Evolutionary conservation across 371 early-diverging fungal genomes (phyloP).

Genomic region (Cladochytrium tenue): DNA sequence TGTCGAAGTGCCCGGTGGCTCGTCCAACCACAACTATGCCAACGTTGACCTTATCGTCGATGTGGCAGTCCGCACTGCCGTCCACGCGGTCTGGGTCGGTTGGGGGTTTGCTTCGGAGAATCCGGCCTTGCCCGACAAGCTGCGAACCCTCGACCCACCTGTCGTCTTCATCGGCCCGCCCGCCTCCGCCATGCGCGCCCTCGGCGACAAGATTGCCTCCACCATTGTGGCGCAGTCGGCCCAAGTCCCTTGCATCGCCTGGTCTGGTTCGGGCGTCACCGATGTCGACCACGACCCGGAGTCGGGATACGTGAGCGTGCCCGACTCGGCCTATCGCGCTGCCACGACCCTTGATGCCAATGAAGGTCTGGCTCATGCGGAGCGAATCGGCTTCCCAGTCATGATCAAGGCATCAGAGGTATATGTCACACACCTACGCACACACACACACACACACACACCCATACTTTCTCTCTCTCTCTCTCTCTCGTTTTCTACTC

Average conservation of each 20-base stretch:
- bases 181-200: slow-evolving; percentile 95
- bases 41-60: slow-evolving; percentile 97
- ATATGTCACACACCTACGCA: too few relatives aligned
- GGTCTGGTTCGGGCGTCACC: slow-evolving; percentile 89
- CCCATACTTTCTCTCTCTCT: too few relatives aligned
- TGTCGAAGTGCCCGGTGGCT: slow-evolving; percentile 95
- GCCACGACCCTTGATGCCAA: slow-evolving; percentile 58
- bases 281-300: slow-evolving; percentile 42
- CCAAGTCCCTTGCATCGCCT: slow-evolving; percentile 92
- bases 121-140: slow-evolving; percentile 89
- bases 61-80: slow-evolving; percentile 92
- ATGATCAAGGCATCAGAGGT: slow-evolving; percentile 99
- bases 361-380: slow-evolving; percentile 70
- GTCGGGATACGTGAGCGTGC: slow-evolving; percentile 77
- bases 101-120: slow-evolving; percentile 99
- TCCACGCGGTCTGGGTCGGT: slow-evolving; percentile 79
- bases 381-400: slow-evolving; percentile 91
- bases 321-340: slow-evolving; percentile 73
- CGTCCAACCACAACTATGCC: slow-evolving; percentile 96
- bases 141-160: slow-evolving; percentile 65
- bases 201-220: slow-evolving; percentile 98
- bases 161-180: slow-evolving; percentile 98
- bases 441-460: too few relatives aligned
- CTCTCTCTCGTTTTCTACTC: too few relatives aligned
- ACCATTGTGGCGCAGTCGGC: slow-evolving; percentile 97